Base-by-base conservation (phyloP, 371 early-diverging fungal species). In the Smittium culicis region DNA sequence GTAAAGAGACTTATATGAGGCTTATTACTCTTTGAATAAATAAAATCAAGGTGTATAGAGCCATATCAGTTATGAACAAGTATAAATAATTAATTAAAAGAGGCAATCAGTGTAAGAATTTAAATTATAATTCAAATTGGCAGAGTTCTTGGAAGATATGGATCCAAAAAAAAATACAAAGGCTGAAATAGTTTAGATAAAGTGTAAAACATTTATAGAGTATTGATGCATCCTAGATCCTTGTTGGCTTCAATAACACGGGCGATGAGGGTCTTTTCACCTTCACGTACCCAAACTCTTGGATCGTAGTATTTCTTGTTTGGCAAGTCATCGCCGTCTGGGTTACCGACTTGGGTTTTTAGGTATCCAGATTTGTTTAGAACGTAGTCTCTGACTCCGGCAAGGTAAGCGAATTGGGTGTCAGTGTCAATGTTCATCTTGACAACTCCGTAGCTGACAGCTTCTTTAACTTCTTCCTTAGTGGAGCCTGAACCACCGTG, bases 271-370 rank as follows among this genome's bases (percentile, higher is more conserved):
- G 79, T 78, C 86, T 89, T 87, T 78, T 93, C 93, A 69, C 84
- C 84, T 73, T 88, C 87, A 71, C 93, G 89, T 66, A 93, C 75
- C 76, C 85, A 93, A 73, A 88, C 89, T 74, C 93, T 88, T 59
- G 93, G 93, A 73, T 93, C 93, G 77, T 93, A 92, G 80, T 82
- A 83, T 82, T 93, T 93, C 88, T 93, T 93, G 86, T 92, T 93
- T 76, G 93, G 93, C 83, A 91, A 91, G 81, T 81, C 83, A 16
- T 80, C 80, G 68, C 92, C 93, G 64, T 91, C 92, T 68, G 92
- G 92, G 81, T 93, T 92, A 68, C 93, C 93, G 68, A 93, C 90
- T 81, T 93, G 93, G 34, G 80, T 72, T 81, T 90, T 86, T 66
- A 93, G 84, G 73, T 92, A 89, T 61, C 66, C 86, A 80, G 85